A percentile compares a stretch with the other conserved stretches of the same genome.
These are phyloP conservation scores for Populus trichocarpa DNA, from an alignment of 441 rosid genomes.

Conservation along the genomic window DNA sequence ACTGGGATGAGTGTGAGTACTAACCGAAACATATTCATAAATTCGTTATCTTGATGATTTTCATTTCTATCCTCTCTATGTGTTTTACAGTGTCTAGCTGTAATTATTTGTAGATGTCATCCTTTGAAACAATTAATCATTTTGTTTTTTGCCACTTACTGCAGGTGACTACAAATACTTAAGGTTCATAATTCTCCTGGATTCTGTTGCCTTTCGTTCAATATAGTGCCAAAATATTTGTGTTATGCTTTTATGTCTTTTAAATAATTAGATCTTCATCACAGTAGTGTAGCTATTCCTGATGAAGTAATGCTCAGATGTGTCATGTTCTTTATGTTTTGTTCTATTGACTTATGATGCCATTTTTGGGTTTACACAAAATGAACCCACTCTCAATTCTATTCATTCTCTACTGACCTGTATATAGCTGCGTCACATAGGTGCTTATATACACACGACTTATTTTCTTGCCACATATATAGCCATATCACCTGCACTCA, in stretches of 20 bases:
- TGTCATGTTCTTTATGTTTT: not conserved
- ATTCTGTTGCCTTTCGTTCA: not conserved
- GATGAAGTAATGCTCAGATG: not conserved
- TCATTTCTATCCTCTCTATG: too few relatives aligned
- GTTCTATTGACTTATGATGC: not conserved
- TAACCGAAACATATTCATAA: too few relatives aligned
- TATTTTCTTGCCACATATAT: not conserved
- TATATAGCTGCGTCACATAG: not conserved
- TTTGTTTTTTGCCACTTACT: slow-evolving; percentile 11
- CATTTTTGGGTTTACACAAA: not conserved
- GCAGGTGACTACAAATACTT: slow-evolving; percentile 85
- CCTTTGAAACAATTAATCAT: not conserved
- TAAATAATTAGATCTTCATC: not conserved
- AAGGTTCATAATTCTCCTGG: slow-evolving; percentile 42
- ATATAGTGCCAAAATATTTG: not conserved
- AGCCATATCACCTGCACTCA: not conserved
- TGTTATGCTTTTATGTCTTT: not conserved
- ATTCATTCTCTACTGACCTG: not conserved
- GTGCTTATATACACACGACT: too few relatives aligned
- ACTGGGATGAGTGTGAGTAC: not conserved
- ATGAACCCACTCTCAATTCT: not conserved
- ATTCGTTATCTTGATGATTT: too few relatives aligned
- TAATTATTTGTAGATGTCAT: too few relatives aligned
- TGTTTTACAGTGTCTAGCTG: too few relatives aligned
- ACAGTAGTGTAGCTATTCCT: not conserved